Evolutionary conservation across 108 stramenopile species (phyloP).

Genomic region (Discostella stelligeroides): DNA sequence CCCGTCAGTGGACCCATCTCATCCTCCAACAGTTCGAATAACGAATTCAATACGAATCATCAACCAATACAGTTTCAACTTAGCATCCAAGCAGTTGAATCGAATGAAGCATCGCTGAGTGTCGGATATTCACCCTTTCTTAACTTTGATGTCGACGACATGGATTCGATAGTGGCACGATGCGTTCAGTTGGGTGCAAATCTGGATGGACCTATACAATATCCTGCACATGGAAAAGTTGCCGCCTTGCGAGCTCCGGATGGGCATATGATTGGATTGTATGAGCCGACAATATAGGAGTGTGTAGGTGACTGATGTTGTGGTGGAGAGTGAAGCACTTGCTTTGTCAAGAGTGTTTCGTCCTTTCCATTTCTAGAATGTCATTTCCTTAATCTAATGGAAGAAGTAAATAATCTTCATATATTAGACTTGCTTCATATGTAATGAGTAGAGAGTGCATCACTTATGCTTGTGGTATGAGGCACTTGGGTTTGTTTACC

Average conservation of each 20-base stretch:
- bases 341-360: too few relatives aligned
- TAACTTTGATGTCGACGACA: slow-evolving; percentile 76
- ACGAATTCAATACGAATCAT: background rate
- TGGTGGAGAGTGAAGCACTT: too few relatives aligned
- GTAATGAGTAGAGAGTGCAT: too few relatives aligned
- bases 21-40: too few relatives aligned
- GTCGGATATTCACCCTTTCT: slow-evolving; percentile 82
- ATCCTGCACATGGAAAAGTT: slow-evolving; percentile 89
- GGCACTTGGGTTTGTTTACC: too few relatives aligned
- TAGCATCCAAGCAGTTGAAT: slow-evolving; percentile 63
- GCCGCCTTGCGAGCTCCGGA: slow-evolving; percentile 79
- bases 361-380: too few relatives aligned
- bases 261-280: slow-evolving; percentile 89
- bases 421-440: too few relatives aligned
- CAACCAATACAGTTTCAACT: slow-evolving; percentile 43
- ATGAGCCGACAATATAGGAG: slow-evolving; percentile 57
- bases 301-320: slow-evolving; percentile 1
- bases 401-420: too few relatives aligned
- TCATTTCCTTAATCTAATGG: too few relatives aligned
- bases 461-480: too few relatives aligned
- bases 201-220: slow-evolving; percentile 89
- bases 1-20: slow-evolving; percentile 22
- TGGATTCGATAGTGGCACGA: slow-evolving; percentile 67
- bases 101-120: slow-evolving; percentile 67
- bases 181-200: slow-evolving; percentile 83